These are phyloP conservation scores for Dendrocalamus latiflorus DNA, from an alignment of 202 grass and related monocot genomes.

Conservation along the genomic window DNA sequence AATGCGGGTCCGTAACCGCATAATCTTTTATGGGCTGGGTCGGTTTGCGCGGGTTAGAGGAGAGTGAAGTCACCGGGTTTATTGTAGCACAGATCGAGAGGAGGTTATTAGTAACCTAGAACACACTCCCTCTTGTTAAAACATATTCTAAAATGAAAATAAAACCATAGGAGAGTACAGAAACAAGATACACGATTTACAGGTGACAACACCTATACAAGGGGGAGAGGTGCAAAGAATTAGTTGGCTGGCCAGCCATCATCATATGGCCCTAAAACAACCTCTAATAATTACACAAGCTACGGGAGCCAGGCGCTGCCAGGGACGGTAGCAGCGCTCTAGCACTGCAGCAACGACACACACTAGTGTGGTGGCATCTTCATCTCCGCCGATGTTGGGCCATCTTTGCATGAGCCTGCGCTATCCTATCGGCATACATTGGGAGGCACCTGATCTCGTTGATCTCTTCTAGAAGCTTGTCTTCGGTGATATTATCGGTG, in stretches of 20 bases:
- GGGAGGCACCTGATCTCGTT: constrained; percentile 62
- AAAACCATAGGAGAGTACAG: constrained; percentile 43
- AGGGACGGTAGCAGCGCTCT: constrained; percentile 9
- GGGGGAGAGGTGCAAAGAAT: constrained; percentile 51
- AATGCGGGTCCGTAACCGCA: too few species aligned
- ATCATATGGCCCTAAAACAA: constrained; percentile 25
- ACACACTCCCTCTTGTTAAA: constrained; percentile 28
- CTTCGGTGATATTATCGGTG: constrained; percentile 81
- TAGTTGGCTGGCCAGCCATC: constrained; percentile 44
- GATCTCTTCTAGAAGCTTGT: constrained; percentile 75
- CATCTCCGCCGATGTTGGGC: constrained; percentile 51
- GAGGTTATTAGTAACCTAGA: not conserved
- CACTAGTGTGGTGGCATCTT: constrained; percentile 16
- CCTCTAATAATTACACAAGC: constrained; percentile 67
- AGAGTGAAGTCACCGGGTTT: not conserved
- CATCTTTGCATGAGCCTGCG: constrained; percentile 45
- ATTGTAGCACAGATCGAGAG: constrained; percentile 5
- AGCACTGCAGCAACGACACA: constrained; percentile 10
- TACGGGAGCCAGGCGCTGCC: constrained; percentile 12
- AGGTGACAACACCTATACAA: constrained; percentile 31
- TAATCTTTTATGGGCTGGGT: too few species aligned
- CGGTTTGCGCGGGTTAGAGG: too few species aligned
- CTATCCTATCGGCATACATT: constrained; percentile 73
- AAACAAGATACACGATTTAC: constrained; percentile 53
- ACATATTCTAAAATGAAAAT: constrained; percentile 49